phyloP scores from a whole-genome alignment of 768 basidiomycete species.

The Omphalotus guepiniiformis region DNA sequence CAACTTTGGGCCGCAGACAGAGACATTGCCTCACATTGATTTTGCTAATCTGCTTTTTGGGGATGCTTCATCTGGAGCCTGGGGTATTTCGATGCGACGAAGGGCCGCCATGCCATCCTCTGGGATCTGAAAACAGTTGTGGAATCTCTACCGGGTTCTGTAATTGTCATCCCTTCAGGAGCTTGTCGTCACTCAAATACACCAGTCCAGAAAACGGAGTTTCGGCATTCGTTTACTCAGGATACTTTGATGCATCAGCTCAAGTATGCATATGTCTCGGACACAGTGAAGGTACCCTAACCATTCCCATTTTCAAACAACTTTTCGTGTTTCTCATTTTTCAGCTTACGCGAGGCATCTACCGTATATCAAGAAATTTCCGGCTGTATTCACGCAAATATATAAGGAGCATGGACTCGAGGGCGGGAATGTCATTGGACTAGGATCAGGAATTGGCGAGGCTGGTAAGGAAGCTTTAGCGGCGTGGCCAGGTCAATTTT shows the following conservation, averaged over 20 bases:
- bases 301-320: slow-evolving; percentile 66
- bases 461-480: slow-evolving; percentile 82
- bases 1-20: slow-evolving; percentile 19
- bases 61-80: slow-evolving; percentile 22
- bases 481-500: slow-evolving; percentile 71
- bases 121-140: slow-evolving; percentile 20
- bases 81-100: slow-evolving; percentile 19
- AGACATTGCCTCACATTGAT: slow-evolving; percentile 18
- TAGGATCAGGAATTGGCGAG: slow-evolving; percentile 84
- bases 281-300: no score
- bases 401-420: slow-evolving; percentile 65
- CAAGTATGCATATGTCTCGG: no score
- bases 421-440: slow-evolving; percentile 95
- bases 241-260: slow-evolving; percentile 16
- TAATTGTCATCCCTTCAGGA: slow-evolving; percentile 18
- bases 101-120: slow-evolving; percentile 24
- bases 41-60: slow-evolving; percentile 17
- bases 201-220: slow-evolving; percentile 14
- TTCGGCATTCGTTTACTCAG: slow-evolving; percentile 21
- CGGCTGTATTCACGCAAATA: slow-evolving; percentile 74
- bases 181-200: slow-evolving; percentile 20
- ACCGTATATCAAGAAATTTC: slow-evolving; percentile 51
- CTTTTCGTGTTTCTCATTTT: slow-evolving; percentile 45
- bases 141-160: slow-evolving; percentile 19
- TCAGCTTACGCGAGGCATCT: not conserved